phyloP scores from a whole-genome alignment of 345 rosid species.

The Eutrema heterophyllum region DNA sequence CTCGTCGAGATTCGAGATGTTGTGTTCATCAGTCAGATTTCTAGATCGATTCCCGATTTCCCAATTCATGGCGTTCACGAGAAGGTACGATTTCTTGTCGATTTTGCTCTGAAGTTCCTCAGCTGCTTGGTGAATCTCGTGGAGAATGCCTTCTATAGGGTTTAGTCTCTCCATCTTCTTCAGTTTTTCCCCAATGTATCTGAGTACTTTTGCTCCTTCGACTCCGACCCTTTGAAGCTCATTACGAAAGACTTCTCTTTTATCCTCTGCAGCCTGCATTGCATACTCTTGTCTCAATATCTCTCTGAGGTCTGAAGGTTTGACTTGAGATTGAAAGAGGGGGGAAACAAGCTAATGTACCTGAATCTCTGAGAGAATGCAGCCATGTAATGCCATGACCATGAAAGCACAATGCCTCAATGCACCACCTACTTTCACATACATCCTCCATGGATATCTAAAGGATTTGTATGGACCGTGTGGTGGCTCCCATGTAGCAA shows the following conservation, averaged over 20 bases:
- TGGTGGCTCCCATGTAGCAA: constrained; percentile 97
- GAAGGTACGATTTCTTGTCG: constrained; percentile 48
- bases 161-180: constrained; percentile 75
- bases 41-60: constrained; percentile 28
- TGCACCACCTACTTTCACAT: constrained; percentile 80
- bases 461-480: constrained; percentile 72
- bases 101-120: constrained; percentile 66
- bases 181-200: constrained; percentile 62
- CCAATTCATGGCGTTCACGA: constrained; percentile 44
- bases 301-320: not conserved
- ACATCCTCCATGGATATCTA: constrained; percentile 72
- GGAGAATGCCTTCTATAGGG: constrained; percentile 45
- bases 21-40: constrained; percentile 35
- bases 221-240: constrained; percentile 64
- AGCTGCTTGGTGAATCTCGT: constrained; percentile 65
- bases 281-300: not conserved
- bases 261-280: constrained; percentile 61
- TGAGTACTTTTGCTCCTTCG: constrained; percentile 68
- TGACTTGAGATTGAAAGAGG: not conserved
- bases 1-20: constrained; percentile 40
- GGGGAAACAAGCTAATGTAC: constrained; percentile 27
- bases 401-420: constrained; percentile 86
- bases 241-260: constrained; percentile 44
- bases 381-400: constrained; percentile 96
- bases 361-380: constrained; percentile 95